Conservation (phyloP, 345 rosid genomes). For the Clausena lansium region DNA sequence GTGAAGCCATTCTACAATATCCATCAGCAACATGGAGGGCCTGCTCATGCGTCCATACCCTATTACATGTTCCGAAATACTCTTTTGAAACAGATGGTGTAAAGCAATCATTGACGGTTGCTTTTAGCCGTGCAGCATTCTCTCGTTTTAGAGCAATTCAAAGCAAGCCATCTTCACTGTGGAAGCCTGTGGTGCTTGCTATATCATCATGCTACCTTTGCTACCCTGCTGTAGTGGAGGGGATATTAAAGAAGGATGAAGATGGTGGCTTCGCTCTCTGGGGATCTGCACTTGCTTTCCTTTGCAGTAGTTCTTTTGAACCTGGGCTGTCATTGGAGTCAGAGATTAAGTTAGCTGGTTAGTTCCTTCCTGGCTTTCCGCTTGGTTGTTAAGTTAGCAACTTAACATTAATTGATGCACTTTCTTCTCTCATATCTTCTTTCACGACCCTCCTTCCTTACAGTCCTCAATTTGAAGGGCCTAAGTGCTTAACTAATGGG, state of each 20-base stretch:
- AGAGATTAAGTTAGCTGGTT: constrained; percentile 68
- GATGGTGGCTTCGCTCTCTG: constrained; percentile 60
- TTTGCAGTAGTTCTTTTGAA: constrained; percentile 42
- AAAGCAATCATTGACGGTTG: constrained; percentile 45
- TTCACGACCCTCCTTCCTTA: not conserved
- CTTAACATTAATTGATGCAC: not conserved
- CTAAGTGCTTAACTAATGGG: not conserved
- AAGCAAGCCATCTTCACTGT: constrained; percentile 58
- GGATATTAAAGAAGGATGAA: constrained; percentile 49
- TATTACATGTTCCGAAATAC: constrained; percentile 67
- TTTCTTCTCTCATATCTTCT: not conserved
- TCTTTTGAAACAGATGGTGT: constrained; percentile 53
- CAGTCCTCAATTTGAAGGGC: not conserved
- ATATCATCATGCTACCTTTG: constrained; percentile 73
- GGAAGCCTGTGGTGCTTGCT: constrained; percentile 79
- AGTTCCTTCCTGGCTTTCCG: constrained; percentile 7
- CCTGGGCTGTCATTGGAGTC: constrained; percentile 42
- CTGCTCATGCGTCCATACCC: constrained; percentile 64
- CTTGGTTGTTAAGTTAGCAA: not conserved
- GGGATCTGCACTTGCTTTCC: constrained; percentile 60
- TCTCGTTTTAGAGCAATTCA: constrained; percentile 53
- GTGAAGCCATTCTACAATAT: constrained; percentile 69
- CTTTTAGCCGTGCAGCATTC: constrained; percentile 65
- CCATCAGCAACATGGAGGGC: constrained; percentile 83
- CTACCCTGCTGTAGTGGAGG: constrained; percentile 52